Conservation (phyloP, 352 stramenopile genomes). For the Phytophthora pisi region DNA sequence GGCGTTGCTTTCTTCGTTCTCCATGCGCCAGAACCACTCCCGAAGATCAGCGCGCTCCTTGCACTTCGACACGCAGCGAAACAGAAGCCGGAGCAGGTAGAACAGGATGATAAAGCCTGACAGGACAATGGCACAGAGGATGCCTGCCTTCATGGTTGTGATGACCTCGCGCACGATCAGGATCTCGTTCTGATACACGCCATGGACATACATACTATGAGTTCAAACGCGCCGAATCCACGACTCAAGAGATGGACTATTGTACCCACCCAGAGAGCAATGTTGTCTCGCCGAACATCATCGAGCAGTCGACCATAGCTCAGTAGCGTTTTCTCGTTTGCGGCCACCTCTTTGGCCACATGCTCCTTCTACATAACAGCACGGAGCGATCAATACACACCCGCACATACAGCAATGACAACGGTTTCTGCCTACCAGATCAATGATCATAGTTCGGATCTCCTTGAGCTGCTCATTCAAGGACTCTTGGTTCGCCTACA, state of each 20-base stretch:
- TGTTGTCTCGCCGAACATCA: constrained; percentile 53
- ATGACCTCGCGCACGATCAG: constrained; percentile 81
- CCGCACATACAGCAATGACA: not conserved
- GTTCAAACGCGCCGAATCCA: not conserved
- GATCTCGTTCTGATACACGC: constrained; percentile 64
- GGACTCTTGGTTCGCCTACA: constrained; percentile 53
- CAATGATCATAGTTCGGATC: constrained; percentile 52
- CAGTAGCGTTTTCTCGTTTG: constrained; percentile 38
- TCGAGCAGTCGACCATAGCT: constrained; percentile 45
- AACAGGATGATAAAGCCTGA: constrained; percentile 77
- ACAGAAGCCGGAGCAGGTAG: constrained; percentile 70
- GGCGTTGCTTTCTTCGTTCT: constrained; percentile 27
- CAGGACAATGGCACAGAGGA: constrained; percentile 72
- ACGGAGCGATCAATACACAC: not conserved
- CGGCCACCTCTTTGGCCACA: constrained; percentile 38
- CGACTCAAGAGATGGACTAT: not conserved
- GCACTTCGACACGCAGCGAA: constrained; percentile 73
- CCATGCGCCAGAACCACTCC: constrained; percentile 81
- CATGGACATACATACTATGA: not conserved
- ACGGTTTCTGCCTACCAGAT: constrained; percentile 41
- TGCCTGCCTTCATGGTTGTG: constrained; percentile 87
- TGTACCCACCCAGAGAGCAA: constrained; percentile 49
- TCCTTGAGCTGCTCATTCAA: constrained; percentile 58
- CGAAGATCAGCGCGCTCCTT: constrained; percentile 75
- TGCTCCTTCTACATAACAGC: constrained; percentile 40